Percentiles rank a stretch among this genome's conserved stretches.
Conservation (phyloP, 1,284 basidiomycete genomes). For the Clitocybe nebularis region DNA sequence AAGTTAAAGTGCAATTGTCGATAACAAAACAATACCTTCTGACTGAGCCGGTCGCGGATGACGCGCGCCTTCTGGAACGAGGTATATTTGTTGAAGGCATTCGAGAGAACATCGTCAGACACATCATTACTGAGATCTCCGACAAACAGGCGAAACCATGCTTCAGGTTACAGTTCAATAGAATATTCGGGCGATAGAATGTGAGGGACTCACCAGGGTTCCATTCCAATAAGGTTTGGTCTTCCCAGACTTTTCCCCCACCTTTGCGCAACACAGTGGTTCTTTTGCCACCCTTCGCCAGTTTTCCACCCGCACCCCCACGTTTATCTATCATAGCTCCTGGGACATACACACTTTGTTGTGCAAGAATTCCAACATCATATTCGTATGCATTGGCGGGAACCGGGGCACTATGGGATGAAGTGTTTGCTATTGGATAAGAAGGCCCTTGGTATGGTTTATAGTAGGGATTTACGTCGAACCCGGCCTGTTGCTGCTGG, state of each 20-base stretch:
- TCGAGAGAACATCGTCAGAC: constrained; percentile 88
- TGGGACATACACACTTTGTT: constrained; percentile 85
- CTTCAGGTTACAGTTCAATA: constrained; percentile 35
- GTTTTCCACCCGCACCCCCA: constrained; percentile 77
- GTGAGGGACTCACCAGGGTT: constrained; percentile 74
- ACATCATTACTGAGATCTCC: constrained; percentile 99
- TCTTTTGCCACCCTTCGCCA: constrained; percentile 88
- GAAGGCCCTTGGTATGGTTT: constrained; percentile 75
- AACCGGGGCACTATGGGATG: constrained; percentile 69
- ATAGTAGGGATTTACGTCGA: constrained; percentile 74
- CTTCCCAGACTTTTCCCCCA: constrained; percentile 96
- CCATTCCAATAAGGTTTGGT: constrained; percentile 96
- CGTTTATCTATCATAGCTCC: constrained; percentile 85
- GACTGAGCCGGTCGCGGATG: constrained; percentile 86
- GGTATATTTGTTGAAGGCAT: constrained; percentile 89
- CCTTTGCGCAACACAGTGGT: constrained; percentile 94
- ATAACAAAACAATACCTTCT: constrained; percentile 54
- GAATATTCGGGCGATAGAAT: constrained; percentile 13
- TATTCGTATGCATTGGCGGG: constrained; percentile 89
- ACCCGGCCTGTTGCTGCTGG: constrained; percentile 35
- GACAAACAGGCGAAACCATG: constrained; percentile 97
- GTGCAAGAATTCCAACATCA: constrained; percentile 81
- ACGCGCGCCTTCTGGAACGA: constrained; percentile 95
- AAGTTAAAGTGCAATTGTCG: not conserved
- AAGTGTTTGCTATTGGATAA: constrained; percentile 59